Evolutionary conservation across 257 asterid genomes (phyloP), one percentile per base, ranked within the genome.

Genomic region (Nicotiana paniculata): DNA sequence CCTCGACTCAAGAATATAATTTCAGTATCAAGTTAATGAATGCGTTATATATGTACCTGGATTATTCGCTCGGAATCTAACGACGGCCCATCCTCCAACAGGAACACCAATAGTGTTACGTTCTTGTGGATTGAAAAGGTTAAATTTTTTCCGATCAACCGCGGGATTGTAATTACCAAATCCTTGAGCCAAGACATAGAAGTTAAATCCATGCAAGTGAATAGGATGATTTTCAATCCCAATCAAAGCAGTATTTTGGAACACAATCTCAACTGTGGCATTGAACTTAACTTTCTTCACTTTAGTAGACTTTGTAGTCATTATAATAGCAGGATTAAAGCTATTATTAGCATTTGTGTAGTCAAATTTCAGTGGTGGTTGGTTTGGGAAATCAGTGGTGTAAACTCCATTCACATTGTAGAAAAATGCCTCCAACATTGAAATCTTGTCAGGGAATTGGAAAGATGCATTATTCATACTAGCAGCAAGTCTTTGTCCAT

Each of bases 161-260:
- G 63, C 35, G 2, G 84, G 80, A n/a, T 91, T 87, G 24, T 88
- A 89, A 46, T 91, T 88, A 4, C 95, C 95, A 46, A 91, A 89
- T 1, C 95, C 95, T 87, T 85, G 88, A 1, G 91, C 95, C 9
- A 91, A 89, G 0, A 89, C 90, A 64, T 87, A 82, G 55, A 88
- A 91, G 1, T 89, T 90, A 53, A 84, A 88, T 3, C 95, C 93
- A 72, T 89, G 93, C 37, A 91, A 54, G 77, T 91, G 95, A 63
- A 91, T 86, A 0, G 91, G 93, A 65, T 91, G 95, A n/a, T 89
- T 89, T 17, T 91, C 94, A 80, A 89, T 85, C 3, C 93, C 92
- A 11, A 90, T 66, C 75, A 90, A 81, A 77, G 85, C 90, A 10
- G 92, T 90, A 37, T 91, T 91, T 82, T 90, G 92, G 83, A 90